Base-by-base conservation (phyloP, 2,329 filamentous ascomycete species). In the Neopestalotiopsis clavispora region DNA sequence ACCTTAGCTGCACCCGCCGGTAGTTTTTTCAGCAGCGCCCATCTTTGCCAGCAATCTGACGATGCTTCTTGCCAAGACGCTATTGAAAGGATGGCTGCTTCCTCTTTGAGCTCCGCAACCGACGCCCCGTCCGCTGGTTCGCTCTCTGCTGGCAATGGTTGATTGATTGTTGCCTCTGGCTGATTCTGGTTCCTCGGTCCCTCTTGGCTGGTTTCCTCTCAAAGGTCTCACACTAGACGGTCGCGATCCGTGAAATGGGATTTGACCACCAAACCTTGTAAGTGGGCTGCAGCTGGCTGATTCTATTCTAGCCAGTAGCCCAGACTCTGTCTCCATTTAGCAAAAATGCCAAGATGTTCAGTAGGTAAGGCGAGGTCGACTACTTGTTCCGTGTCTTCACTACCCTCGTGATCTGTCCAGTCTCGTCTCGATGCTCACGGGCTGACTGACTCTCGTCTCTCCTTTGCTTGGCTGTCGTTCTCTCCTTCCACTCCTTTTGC, bases 31-130 rank as follows among this genome's bases (percentile, higher is more conserved):
- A 38, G 34, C 34, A 38, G 34, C 34, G 34, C 34, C 34, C 23
- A 28, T 28, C 23, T 28, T 28, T 28, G 23, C 23, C 34, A 38
- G 34, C 34, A 38, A 58, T 28, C 52, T 56, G 34, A 40, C 49
- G 30, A 66, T 66, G 63, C 63, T 52, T 49, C 28, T n/a, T 56
- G 63, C 63, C 63, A 66, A 66, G 63, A 57, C 45, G 49, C 63
- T 66, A 66, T 57, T 12, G 30, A 28, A 34, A 57, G 38, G 13
- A 66, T 66, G 63, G 63, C 63, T 66, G 63, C 40, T 66, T 66
- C 63, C 63, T 57, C 28, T 66, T 66, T 66, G 34, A 66, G 63
- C 28, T 66, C n/a, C 49, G 63, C 63, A 56, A 49, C 28, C 61
- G 40, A 64, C 17, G 40, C 13, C 61, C 61, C 61, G 45, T 52